phyloP scores from a whole-genome alignment of 768 basidiomycete genomes.

The Mycena latifolia region DNA sequence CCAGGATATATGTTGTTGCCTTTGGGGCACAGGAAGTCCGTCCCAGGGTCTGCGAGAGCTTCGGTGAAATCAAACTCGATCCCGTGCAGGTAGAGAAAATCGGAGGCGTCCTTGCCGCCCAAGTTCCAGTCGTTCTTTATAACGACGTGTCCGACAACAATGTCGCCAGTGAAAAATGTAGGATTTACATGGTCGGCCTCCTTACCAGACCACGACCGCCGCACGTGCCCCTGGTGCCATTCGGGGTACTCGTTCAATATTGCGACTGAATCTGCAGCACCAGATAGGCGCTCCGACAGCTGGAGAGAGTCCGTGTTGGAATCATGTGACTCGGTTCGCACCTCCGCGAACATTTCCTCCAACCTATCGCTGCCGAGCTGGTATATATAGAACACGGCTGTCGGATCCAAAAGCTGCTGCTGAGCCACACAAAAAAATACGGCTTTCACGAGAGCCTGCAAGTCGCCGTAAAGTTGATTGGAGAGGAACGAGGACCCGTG shows the following conservation, averaged over 20 bases:
- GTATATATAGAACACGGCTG: neutral
- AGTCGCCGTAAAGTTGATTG: conserved; percentile 18
- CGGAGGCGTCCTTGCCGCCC: neutral
- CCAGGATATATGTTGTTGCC: conserved; percentile 13
- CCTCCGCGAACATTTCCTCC: conserved; percentile 13
- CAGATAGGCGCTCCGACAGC: conserved; percentile 10
- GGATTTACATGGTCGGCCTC: conserved; percentile 23
- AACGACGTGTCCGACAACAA: neutral
- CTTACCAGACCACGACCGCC: conserved; percentile 14
- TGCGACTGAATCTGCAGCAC: neutral
- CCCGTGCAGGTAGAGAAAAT: neutral
- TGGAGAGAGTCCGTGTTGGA: conserved; percentile 9
- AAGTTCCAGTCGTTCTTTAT: neutral
- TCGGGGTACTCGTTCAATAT: conserved; percentile 4
- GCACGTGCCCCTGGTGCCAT: conserved; percentile 18
- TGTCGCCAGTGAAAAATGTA: neutral
- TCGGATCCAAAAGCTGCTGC: neutral
- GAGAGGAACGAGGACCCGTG: conserved; percentile 10
- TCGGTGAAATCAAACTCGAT: conserved; percentile 12
- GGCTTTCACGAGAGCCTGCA: conserved; percentile 9
- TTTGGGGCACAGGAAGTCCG: conserved; percentile 13
- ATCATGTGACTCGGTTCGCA: conserved; percentile 19
- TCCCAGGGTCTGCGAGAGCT: neutral
- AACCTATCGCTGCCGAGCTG: conserved; percentile 8
- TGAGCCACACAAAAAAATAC: conserved; percentile 9